Percentiles rank a stretch among this genome's conserved stretches.
Evolutionary conservation across 495 filamentous ascomycete genomes (phyloP).

Genomic region (Hypoxylon cercidicola): DNA sequence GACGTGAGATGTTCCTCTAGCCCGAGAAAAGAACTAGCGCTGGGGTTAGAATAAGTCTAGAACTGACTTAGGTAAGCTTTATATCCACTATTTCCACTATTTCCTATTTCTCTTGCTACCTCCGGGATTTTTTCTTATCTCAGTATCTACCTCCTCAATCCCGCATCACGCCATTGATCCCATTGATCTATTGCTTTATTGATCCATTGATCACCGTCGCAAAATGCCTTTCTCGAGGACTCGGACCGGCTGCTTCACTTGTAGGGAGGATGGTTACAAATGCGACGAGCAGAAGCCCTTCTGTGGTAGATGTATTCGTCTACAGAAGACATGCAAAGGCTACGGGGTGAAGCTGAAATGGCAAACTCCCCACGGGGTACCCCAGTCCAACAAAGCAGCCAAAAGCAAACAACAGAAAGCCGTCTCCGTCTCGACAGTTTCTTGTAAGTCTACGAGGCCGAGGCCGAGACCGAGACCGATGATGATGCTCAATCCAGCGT

Average conservation of each 20-base stretch:
- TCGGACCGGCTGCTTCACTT: conserved; percentile 46
- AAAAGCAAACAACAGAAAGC: too few species aligned
- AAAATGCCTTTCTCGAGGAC: conserved; percentile 44
- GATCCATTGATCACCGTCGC: not conserved
- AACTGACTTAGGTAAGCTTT: not conserved
- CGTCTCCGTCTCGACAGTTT: not conserved
- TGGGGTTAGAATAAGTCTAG: not conserved
- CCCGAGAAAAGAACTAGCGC: not conserved
- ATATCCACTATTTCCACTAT: not conserved
- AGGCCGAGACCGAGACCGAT: too few species aligned
- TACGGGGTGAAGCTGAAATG: conserved; percentile 45
- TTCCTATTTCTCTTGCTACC: conserved; percentile 1
- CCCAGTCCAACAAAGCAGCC: conserved; percentile 30
- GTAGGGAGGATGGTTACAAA: conserved; percentile 47
- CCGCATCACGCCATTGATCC: conserved; percentile 5
- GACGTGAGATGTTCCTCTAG: not conserved
- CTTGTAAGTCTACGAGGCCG: conserved; percentile 1
- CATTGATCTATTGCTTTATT: too few species aligned
- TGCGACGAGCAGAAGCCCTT: conserved; percentile 46
- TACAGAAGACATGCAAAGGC: conserved; percentile 42
- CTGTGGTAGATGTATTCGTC: conserved; percentile 43
- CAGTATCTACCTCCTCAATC: not conserved
- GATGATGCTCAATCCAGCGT: conserved; percentile 18
- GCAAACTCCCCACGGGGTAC: conserved; percentile 25
- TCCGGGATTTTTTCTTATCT: not conserved